phyloP scores from a whole-genome alignment of 176 grass and related monocot species.

The Luzula sylvatica region DNA sequence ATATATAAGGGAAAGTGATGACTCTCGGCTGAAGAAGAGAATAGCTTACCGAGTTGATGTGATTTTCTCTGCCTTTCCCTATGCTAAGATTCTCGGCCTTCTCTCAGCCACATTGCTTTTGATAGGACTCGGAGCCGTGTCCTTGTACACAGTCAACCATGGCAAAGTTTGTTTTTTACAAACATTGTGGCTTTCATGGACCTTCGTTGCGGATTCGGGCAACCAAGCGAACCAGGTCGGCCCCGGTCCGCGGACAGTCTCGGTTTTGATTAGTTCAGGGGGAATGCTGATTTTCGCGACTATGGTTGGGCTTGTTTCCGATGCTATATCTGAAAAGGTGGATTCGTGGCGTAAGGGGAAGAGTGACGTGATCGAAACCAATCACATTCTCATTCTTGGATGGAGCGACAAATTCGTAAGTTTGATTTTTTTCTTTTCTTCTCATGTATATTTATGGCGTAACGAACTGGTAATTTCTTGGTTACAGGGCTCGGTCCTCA shows the following conservation, averaged over 20 bases:
- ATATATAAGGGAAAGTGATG: too few relatives aligned
- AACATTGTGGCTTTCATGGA: conserved; percentile 98
- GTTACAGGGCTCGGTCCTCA: conserved; percentile 90
- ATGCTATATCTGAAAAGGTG: conserved; percentile 98
- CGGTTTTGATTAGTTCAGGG: conserved; percentile 73
- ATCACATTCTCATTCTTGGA: conserved; percentile 94
- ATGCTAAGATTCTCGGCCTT: conserved; percentile 84
- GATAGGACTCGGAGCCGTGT: conserved; percentile 67
- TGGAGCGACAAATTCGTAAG: conserved; percentile 98
- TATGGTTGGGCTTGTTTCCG: conserved; percentile 93
- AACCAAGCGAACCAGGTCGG: conserved; percentile 90
- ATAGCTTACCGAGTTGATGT: conserved; percentile 88
- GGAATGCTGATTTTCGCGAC: conserved; percentile 97
- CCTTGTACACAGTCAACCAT: conserved; percentile 60
- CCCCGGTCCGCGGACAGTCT: conserved; percentile 71
- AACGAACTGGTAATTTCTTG: too few relatives aligned
- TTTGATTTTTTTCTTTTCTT: neutral
- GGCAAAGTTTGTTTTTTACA: conserved; percentile 42
- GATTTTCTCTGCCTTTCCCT: conserved; percentile 86
- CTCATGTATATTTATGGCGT: neutral
- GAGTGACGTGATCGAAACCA: conserved; percentile 94
- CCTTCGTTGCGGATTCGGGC: conserved; percentile 97
- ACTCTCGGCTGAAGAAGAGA: conserved; percentile 82
- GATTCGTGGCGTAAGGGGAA: conserved; percentile 98
- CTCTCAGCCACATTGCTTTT: conserved; percentile 65